Conservation (phyloP, 441 rosid species). For the Eutrema salsugineum region DNA sequence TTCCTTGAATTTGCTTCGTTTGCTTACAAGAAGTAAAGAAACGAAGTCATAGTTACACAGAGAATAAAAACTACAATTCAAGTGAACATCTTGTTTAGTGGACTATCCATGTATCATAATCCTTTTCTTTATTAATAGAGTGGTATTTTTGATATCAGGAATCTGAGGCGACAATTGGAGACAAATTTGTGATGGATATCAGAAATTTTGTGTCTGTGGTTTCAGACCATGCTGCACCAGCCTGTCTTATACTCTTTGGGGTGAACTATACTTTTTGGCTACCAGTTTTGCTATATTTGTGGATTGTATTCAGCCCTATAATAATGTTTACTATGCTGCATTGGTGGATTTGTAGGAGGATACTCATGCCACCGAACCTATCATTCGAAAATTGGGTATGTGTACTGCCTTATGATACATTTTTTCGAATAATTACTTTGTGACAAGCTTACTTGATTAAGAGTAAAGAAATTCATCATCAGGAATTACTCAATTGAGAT, state of each 20-base stretch:
- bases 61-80: not conserved
- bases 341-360: constrained; percentile 42
- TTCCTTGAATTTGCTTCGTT: not conserved
- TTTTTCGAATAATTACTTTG: not conserved
- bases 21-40: not conserved
- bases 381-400: constrained; percentile 70
- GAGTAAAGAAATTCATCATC: not conserved
- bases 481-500: not conserved
- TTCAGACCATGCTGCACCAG: constrained; percentile 56
- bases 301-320: not conserved
- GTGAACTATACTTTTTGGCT: constrained; percentile 38
- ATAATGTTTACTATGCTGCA: constrained; percentile 5
- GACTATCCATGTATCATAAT: not conserved
- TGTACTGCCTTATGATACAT: constrained; percentile 13
- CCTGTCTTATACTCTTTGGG: constrained; percentile 70
- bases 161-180: constrained; percentile 32
- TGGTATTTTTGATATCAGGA: constrained; percentile 31
- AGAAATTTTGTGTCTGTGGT: constrained; percentile 42
- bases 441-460: not conserved
- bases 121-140: not conserved
- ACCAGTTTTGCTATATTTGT: not conserved
- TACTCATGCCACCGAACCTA: constrained; percentile 38
- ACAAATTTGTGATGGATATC: constrained; percentile 62
- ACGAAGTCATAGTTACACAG: not conserved
- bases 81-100: not conserved